A percentile compares a stretch with the other conserved stretches of the same genome.
phyloP scores from a whole-genome alignment of 2,329 filamentous ascomycete genomes.

The Fusarium sp. region DNA sequence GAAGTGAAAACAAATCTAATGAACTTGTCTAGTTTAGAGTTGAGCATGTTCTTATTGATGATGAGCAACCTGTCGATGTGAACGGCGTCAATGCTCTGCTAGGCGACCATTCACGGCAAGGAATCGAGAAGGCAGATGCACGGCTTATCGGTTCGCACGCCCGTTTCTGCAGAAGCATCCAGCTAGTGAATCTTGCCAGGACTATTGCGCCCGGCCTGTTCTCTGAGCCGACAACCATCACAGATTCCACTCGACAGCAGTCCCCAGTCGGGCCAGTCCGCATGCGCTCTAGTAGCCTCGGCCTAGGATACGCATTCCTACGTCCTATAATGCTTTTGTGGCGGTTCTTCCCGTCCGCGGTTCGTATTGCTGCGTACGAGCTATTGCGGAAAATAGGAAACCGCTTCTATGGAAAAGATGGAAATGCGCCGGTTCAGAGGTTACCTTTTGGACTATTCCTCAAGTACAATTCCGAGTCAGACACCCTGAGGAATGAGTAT shows the following conservation, averaged over 20 bases:
- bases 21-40: not conserved
- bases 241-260: too few relatives aligned
- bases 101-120: not conserved
- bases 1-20: fast-evolving
- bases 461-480: not conserved
- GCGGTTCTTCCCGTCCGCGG: not conserved
- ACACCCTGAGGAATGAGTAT: not conserved
- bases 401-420: not conserved
- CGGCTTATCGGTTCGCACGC: not conserved
- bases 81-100: fast-evolving
- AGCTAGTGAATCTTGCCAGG: not conserved
- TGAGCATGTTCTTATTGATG: not conserved
- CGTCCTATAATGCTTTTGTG: not conserved
- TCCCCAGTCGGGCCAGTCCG: too few relatives aligned
- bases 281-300: not conserved
- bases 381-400: not conserved
- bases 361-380: not conserved
- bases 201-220: not conserved
- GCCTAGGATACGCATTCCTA: not conserved
- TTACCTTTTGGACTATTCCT: not conserved
- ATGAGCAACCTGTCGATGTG: not conserved
- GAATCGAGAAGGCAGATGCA: not conserved
- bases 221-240: too few relatives aligned
- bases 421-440: not conserved
- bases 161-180: not conserved